A percentile compares a stretch with the other conserved stretches of the same genome.
Evolutionary conservation across 1,284 basidiomycete species (phyloP).

Genomic region (Sporisorium iseilematis-ciliati): DNA sequence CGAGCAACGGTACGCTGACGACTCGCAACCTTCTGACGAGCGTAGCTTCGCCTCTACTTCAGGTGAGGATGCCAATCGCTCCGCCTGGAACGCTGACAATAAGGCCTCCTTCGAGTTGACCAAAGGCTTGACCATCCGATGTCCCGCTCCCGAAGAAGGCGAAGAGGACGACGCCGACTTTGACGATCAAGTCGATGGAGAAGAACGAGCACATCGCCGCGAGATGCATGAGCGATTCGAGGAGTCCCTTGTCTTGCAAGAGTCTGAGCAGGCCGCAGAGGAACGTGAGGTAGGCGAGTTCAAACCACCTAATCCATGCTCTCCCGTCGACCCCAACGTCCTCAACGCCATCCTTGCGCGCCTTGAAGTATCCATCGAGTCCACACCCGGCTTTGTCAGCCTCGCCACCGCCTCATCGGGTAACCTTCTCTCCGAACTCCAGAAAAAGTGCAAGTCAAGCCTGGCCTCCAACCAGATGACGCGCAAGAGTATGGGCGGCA

Average conservation of each 20-base stretch:
- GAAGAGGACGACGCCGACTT: conserved; percentile 22
- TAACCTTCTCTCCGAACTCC: conserved; percentile 77
- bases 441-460: conserved; percentile 71
- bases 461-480: conserved; percentile 49
- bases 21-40: conserved; percentile 40
- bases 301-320: conserved; percentile 83
- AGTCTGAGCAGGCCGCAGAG: conserved; percentile 5
- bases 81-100: conserved; percentile 40
- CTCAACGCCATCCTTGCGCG: conserved; percentile 77
- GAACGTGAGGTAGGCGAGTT: conserved; percentile 8
- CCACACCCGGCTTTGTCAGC: conserved; percentile 78
- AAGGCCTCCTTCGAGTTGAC: conserved; percentile 48
- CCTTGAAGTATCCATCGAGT: conserved; percentile 74
- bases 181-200: conserved; percentile 13
- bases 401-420: conserved; percentile 73
- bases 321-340: conserved; percentile 82
- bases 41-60: conserved; percentile 42
- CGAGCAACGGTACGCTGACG: conserved; percentile 14
- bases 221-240: conserved; percentile 38
- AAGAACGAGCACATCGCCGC: conserved; percentile 12
- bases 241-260: conserved; percentile 35
- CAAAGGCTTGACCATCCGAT: conserved; percentile 46
- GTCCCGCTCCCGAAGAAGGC: conserved; percentile 19
- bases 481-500: conserved; percentile 65
- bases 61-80: conserved; percentile 36